A percentile compares a stretch with the other conserved stretches of the same genome.
Conservation (phyloP, 331 rosid genomes). For the Malus hybrid region DNA sequence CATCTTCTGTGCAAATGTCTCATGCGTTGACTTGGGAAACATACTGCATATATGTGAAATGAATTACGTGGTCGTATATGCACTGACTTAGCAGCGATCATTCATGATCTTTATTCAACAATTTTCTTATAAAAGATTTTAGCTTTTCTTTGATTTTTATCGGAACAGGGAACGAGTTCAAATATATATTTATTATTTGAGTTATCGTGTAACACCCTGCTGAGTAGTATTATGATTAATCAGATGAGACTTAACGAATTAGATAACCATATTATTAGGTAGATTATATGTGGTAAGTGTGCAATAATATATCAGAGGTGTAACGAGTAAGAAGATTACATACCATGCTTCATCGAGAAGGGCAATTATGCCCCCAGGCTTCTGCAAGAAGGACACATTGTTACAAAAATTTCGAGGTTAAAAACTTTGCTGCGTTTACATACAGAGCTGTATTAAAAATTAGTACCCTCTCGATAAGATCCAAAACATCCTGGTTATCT, state of each 20-base stretch:
- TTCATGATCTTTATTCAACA: not conserved
- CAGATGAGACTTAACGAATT: not conserved
- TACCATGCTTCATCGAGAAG: conserved; percentile 96
- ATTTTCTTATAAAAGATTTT: too few relatives aligned
- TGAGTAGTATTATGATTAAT: not conserved
- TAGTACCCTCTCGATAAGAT: conserved; percentile 77
- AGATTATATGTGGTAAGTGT: not conserved
- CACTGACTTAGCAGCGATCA: not conserved
- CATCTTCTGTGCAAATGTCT: conserved; percentile 86
- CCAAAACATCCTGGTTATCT: conserved; percentile 82
- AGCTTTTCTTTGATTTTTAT: not conserved
- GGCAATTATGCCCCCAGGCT: conserved; percentile 86
- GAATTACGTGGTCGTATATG: not conserved
- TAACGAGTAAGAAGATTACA: conserved; percentile 20
- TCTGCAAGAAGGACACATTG: conserved; percentile 38
- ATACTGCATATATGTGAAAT: conserved; percentile 42
- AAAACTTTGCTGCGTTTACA: not conserved
- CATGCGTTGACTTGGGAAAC: conserved; percentile 88
- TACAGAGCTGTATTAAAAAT: not conserved
- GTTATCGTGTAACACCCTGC: too few relatives aligned
- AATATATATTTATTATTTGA: too few relatives aligned
- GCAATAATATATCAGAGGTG: not conserved
- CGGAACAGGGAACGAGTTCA: not conserved
- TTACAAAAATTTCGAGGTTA: not conserved
- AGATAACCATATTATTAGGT: not conserved